phyloP scores from a whole-genome alignment of 164 flowering plant genomes.

The Magnolia sinica region DNA sequence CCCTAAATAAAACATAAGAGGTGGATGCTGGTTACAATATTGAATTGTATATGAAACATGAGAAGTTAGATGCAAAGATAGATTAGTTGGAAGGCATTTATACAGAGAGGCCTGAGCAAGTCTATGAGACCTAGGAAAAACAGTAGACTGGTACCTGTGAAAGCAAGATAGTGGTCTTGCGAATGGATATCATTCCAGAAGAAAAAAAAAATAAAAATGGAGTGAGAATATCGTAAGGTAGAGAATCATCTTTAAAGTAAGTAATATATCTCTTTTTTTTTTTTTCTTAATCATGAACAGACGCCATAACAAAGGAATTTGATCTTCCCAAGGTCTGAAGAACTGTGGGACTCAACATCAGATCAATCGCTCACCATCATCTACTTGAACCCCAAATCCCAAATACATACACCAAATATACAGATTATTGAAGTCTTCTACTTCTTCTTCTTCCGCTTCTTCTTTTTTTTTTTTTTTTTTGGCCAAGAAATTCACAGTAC shows the following conservation, averaged over 20 bases:
- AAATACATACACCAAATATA: not conserved
- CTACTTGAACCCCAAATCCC: slow-evolving; percentile 7
- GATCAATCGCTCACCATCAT: slow-evolving; percentile 1
- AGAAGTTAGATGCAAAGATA: not conserved
- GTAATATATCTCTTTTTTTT: slow-evolving; percentile 3
- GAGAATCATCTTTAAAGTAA: slow-evolving; percentile 24
- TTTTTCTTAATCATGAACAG: slow-evolving; percentile 4
- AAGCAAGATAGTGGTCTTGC: slow-evolving; percentile 1
- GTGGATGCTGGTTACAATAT: not conserved
- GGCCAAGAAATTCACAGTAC: not conserved
- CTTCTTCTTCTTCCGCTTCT: too few relatives aligned
- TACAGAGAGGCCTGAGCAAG: not conserved
- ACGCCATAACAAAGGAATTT: slow-evolving; percentile 10
- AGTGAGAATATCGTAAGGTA: slow-evolving; percentile 1
- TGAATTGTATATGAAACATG: not conserved
- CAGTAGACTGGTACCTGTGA: not conserved
- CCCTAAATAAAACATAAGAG: not conserved
- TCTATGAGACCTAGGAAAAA: not conserved
- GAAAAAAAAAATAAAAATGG: slow-evolving; percentile 3
- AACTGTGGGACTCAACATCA: slow-evolving; percentile 1
- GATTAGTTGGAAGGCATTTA: not conserved
- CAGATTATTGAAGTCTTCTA: not conserved
- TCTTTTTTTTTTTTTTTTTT: not conserved
- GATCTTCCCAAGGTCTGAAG: slow-evolving; percentile 7
- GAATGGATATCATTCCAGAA: slow-evolving; percentile 17